Percentiles rank a stretch among this genome's conserved stretches.
Evolutionary conservation across 129 eudicot species (phyloP).

Genomic region (Mikania micrantha): DNA sequence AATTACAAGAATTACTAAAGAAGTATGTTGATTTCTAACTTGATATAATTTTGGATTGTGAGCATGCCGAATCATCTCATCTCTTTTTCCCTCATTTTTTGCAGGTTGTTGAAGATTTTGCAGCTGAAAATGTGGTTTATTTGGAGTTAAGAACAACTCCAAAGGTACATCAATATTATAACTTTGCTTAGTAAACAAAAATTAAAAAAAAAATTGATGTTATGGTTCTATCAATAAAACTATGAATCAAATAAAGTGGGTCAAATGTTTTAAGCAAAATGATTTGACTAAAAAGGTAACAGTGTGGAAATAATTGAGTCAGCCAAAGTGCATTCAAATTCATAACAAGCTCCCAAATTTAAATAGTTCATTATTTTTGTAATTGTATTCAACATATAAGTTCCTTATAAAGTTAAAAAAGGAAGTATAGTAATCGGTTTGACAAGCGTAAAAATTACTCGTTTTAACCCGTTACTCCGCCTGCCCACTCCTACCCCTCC

Average conservation of each 20-base stretch:
- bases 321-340: not conserved
- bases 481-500: not conserved
- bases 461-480: not conserved
- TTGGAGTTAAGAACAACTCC: conserved; percentile 97
- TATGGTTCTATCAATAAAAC: not conserved
- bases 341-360: not conserved
- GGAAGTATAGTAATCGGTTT: not conserved
- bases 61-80: not conserved
- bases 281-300: not conserved
- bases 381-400: not conserved
- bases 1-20: conserved; percentile 77
- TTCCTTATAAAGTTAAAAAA: not conserved
- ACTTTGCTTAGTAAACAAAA: not conserved
- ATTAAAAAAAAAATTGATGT: too few relatives aligned
- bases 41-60: not conserved
- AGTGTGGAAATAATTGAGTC: not conserved
- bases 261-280: not conserved
- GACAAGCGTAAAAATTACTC: not conserved
- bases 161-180: conserved; percentile 45
- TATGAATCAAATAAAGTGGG: not conserved
- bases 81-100: not conserved
- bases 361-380: not conserved
- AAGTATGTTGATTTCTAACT: conserved; percentile 39
- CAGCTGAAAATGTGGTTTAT: conserved; percentile 91
- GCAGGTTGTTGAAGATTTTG: conserved; percentile 94